Evolutionary conservation across 2,329 filamentous ascomycete genomes (phyloP), one percentile per base, ranked within the genome.

Genomic region (Chaetomium sp.): DNA sequence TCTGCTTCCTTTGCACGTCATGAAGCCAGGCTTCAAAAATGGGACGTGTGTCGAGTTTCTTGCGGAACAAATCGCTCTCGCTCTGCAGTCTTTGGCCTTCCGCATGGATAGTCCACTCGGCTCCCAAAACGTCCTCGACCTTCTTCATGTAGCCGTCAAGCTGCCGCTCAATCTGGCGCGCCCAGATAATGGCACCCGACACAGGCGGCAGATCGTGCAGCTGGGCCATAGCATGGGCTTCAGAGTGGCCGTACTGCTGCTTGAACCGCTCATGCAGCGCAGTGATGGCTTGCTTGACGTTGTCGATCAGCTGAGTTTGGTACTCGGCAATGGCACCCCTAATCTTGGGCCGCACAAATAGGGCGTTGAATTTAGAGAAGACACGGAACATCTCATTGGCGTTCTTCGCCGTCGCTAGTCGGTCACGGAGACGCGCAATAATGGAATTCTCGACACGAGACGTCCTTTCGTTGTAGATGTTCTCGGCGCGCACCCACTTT

Each of bases 321-420:
- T 99, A 99, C 73, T 99, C 92, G 44, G 91, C 89, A 67, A 99
- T 99, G 54, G 94, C 95, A 63, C 95, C 91, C 62, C 94, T 87
- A 73, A 99, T 97, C 79, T 99, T 99, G n/a, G 94, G 94, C 57
- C 94, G 85, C 55, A 99, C 92, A 65, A 99, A 95, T 35, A 99
- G 85, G 1, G 94, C 94, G 69, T 99, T 99, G 81, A 99, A 99
- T 70, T 97, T 97, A 52, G 94, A 97, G 71, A 99, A 99, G 59
- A 99, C 94, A 53, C 95, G 88, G 71, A 99, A 99, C 94, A 99
- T 99, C 73, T 99, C 95, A 68, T 95, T 97, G 42, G 94, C 94
- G 59, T 91, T 96, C 78, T 95, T 96, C 10, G 94, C 92, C 6
- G 91, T 96, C 11, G 91, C 94, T 54, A 99, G 80, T 56, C 94